A percentile compares a stretch with the other conserved stretches of the same genome.
These are phyloP conservation scores for Phytophthora cactorum DNA, from an alignment of 352 stramenopile species.

Conservation along the genomic window DNA sequence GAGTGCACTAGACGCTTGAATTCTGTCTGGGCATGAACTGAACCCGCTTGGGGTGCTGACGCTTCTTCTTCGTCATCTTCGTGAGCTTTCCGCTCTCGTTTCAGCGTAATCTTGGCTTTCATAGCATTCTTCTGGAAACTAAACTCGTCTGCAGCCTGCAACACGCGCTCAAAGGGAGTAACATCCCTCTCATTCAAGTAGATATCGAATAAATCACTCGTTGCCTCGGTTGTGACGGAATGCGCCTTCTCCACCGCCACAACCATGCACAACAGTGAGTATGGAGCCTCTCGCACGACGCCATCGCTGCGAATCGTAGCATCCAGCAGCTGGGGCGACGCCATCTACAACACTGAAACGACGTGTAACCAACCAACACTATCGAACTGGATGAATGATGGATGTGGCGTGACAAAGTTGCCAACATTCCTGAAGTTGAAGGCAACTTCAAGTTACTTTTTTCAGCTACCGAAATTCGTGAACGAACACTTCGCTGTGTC, in stretches of 20 bases:
- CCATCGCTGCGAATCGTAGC: constrained; percentile 28
- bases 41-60: not conserved
- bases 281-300: constrained; percentile 24
- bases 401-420: not conserved
- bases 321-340: constrained; percentile 21
- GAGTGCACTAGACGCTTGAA: constrained; percentile 28
- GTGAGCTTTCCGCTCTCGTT: constrained; percentile 4
- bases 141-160: constrained; percentile 22
- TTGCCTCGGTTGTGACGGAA: not conserved
- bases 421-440: constrained; percentile 17
- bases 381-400: not conserved
- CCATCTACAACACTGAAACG: constrained; percentile 15
- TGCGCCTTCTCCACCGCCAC: constrained; percentile 26
- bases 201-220: not conserved
- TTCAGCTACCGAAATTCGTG: constrained; percentile 7
- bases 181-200: constrained; percentile 22
- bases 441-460: constrained; percentile 23
- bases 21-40: constrained; percentile 10
- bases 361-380: constrained; percentile 22
- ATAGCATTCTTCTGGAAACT: constrained; percentile 19
- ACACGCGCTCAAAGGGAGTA: constrained; percentile 25
- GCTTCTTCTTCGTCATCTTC: constrained; percentile 9
- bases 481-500: too few species aligned
- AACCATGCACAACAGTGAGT: constrained; percentile 32
- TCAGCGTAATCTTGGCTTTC: constrained; percentile 1